Evolutionary conservation across 1,284 basidiomycete species (phyloP).

Genomic region (Ganoderma sinense): DNA sequence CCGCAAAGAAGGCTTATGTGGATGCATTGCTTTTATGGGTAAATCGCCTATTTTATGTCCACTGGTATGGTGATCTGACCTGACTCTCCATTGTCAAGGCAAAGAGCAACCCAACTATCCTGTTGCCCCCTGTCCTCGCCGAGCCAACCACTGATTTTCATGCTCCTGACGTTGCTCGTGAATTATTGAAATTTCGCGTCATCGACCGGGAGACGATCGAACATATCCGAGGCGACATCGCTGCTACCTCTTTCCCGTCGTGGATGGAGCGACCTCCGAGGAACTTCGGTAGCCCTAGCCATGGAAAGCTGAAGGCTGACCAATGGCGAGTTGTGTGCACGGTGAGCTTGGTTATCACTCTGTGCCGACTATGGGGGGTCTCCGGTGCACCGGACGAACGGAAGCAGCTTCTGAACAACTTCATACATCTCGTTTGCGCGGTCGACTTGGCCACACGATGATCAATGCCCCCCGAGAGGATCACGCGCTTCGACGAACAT

Average conservation of each 20-base stretch:
- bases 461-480: constrained; percentile 6
- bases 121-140: background rate
- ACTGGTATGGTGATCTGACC: too few species aligned
- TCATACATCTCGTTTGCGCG: constrained; percentile 24
- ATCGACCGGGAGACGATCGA: constrained; percentile 27
- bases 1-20: too few species aligned
- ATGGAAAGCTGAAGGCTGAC: constrained; percentile 48
- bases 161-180: background rate
- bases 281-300: constrained; percentile 38
- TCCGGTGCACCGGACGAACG: background rate
- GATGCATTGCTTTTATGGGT: too few species aligned
- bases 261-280: constrained; percentile 40
- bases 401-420: constrained; percentile 44
- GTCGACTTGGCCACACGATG: constrained; percentile 11
- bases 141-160: background rate
- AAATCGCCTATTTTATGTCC: too few species aligned
- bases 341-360: constrained; percentile 42
- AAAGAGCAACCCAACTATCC: too few species aligned
- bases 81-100: too few species aligned
- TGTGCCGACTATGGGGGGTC: constrained; percentile 44
- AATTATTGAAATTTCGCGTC: background rate
- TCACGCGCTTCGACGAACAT: constrained; percentile 31
- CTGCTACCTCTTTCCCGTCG: constrained; percentile 35
- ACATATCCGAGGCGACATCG: constrained; percentile 40
- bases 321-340: constrained; percentile 43